These are phyloP conservation scores for Echium plantagineum DNA, from an alignment of 257 asterid genomes.

Conservation along the genomic window DNA sequence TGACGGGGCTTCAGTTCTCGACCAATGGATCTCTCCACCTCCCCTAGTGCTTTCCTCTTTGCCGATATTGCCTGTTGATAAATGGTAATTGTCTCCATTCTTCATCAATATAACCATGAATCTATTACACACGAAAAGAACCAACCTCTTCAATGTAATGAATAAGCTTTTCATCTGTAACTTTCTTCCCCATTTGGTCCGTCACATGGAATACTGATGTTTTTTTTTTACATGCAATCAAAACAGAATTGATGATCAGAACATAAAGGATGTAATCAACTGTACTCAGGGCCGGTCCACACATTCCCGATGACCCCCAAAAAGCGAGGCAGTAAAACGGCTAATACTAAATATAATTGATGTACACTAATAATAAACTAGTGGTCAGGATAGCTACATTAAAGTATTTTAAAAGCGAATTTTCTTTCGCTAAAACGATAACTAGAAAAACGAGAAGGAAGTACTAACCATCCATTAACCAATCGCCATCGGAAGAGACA, in stretches of 20 bases:
- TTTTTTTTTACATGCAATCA: slow-evolving; percentile 16
- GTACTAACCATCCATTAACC: slow-evolving; percentile 91
- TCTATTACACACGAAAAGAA: background rate
- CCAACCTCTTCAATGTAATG: slow-evolving; percentile 56
- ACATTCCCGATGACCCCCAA: too few species aligned
- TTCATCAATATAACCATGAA: background rate
- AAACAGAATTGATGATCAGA: slow-evolving; percentile 8
- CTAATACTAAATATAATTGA: too few species aligned
- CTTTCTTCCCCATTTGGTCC: slow-evolving; percentile 60
- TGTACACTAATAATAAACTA: too few species aligned
- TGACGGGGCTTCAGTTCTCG: slow-evolving; percentile 22
- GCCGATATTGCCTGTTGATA: slow-evolving; percentile 41
- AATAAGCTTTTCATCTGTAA: slow-evolving; percentile 49
- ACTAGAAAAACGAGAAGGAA: too few species aligned
- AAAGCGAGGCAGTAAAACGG: too few species aligned
- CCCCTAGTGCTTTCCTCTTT: slow-evolving; percentile 30
- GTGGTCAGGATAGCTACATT: too few species aligned
- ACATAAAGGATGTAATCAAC: too few species aligned
- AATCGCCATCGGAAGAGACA: slow-evolving; percentile 88
- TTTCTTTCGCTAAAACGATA: too few species aligned
- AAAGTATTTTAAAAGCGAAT: too few species aligned
- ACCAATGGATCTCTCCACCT: slow-evolving; percentile 11
- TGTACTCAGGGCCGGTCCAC: too few species aligned
- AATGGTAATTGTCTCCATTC: background rate
- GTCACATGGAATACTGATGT: slow-evolving; percentile 76